phyloP scores from a whole-genome alignment of 1,284 basidiomycete genomes.

The Coniferiporia weirii region DNA sequence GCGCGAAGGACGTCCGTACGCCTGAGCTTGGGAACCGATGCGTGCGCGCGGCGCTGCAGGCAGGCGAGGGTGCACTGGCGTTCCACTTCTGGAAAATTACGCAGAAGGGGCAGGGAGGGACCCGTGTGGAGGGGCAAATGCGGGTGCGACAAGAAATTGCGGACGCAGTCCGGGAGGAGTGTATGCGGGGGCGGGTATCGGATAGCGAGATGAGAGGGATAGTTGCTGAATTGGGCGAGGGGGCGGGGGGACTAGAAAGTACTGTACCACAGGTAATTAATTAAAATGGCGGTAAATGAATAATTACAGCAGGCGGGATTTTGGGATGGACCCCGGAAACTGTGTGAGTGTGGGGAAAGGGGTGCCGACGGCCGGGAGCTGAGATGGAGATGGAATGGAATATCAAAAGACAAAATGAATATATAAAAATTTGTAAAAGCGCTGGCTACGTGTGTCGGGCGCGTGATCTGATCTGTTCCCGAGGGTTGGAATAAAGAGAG shows the following conservation, averaged over 20 bases:
- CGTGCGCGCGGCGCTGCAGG: constrained; percentile 43
- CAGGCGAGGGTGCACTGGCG: constrained; percentile 45
- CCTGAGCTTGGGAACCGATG: constrained; percentile 46
- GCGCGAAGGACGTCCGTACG: constrained; percentile 34
- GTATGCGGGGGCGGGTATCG: constrained; percentile 28
- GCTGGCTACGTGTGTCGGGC: too few species aligned
- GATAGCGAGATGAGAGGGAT: constrained; percentile 28
- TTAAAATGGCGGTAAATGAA: too few species aligned
- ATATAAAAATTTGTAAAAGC: too few species aligned
- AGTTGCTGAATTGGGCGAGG: constrained; percentile 30
- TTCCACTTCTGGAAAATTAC: constrained; percentile 55
- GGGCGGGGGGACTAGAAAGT: too few species aligned
- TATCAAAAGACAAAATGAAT: too few species aligned
- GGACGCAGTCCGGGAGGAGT: constrained; percentile 29
- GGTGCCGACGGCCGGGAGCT: too few species aligned
- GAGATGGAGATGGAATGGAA: too few species aligned
- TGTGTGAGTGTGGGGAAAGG: neutral
- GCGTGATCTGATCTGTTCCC: too few species aligned
- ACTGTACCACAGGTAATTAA: too few species aligned
- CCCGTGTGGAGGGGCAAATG: constrained; percentile 38
- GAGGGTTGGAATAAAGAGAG: too few species aligned
- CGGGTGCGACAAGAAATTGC: constrained; percentile 38
- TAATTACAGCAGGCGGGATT: neutral
- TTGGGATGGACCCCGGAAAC: neutral
- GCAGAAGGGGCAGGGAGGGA: constrained; percentile 41